Conservation (phyloP, 768 basidiomycete genomes). For the Mycena galopus region DNA sequence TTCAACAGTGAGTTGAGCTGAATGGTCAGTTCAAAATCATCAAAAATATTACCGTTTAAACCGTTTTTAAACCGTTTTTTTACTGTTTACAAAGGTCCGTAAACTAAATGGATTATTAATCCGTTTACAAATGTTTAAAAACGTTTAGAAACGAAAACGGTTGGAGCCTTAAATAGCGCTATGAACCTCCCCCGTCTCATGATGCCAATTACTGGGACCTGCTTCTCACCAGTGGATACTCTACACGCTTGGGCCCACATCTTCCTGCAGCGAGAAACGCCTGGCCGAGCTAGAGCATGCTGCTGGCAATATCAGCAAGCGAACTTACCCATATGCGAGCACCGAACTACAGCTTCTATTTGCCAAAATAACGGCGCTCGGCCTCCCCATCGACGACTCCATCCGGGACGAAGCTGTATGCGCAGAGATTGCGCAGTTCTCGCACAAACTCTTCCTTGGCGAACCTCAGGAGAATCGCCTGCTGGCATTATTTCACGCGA, state of each 20-base stretch:
- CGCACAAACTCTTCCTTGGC: constrained; percentile 12
- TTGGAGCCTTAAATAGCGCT: no score
- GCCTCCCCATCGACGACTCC: constrained; percentile 25
- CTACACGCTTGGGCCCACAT: constrained; percentile 14
- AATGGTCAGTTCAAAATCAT: no score
- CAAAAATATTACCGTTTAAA: no score
- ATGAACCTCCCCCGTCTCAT: constrained; percentile 5
- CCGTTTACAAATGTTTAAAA: no score
- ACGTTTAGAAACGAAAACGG: no score
- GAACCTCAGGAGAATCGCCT: constrained; percentile 10
- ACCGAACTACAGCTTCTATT: constrained; percentile 16
- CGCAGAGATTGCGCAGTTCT: constrained; percentile 13
- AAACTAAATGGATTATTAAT: no score
- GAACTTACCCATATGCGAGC: constrained; percentile 11
- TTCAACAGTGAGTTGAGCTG: no score
- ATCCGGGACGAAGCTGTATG: constrained; percentile 14
- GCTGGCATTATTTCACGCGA: constrained; percentile 11
- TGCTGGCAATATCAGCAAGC: constrained; percentile 12
- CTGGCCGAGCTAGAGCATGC: constrained; percentile 23
- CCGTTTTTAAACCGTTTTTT: no score
- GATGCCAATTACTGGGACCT: constrained; percentile 17
- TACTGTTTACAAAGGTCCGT: no score
- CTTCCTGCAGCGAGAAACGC: constrained; percentile 8
- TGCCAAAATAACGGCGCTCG: constrained; percentile 23
- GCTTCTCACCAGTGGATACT: constrained; percentile 10